Percentiles rank a stretch among this genome's conserved stretches.
Evolutionary conservation across 2,329 filamentous ascomycete species (phyloP).

Genomic region (Penicillium sp.): DNA sequence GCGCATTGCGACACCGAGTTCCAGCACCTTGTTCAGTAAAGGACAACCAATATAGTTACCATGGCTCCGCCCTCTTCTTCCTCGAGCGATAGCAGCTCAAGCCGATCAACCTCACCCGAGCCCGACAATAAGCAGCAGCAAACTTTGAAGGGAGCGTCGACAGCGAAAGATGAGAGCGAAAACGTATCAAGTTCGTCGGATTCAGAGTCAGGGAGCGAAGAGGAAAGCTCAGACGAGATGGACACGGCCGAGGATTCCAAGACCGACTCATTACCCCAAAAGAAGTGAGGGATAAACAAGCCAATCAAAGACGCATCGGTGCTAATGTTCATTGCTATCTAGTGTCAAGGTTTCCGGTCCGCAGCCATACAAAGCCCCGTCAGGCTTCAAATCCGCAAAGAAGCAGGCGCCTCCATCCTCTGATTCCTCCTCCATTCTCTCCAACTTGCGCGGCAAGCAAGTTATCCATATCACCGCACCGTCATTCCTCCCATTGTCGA

Average conservation of each 20-base stretch:
- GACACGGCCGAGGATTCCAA: slow-evolving; percentile 19
- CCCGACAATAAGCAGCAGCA: slow-evolving; percentile 19
- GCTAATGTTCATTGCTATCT: slow-evolving; percentile 3
- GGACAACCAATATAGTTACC: slow-evolving; percentile 6
- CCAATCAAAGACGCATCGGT: too few relatives aligned
- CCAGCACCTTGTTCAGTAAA: background rate
- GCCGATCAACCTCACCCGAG: slow-evolving; percentile 26
- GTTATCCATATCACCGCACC: slow-evolving; percentile 47
- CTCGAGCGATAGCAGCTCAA: slow-evolving; percentile 25
- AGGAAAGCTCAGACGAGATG: slow-evolving; percentile 18
- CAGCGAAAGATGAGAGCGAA: slow-evolving; percentile 16
- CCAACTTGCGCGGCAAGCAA: slow-evolving; percentile 42
- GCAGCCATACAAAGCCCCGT: slow-evolving; percentile 39
- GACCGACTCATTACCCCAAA: slow-evolving; percentile 5
- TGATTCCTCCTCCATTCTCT: slow-evolving; percentile 31
- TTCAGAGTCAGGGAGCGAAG: slow-evolving; percentile 9
- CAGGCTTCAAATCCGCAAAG: slow-evolving; percentile 39
- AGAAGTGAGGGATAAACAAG: slow-evolving; percentile 23
- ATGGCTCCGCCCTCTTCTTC: slow-evolving; percentile 20
- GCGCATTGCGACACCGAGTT: background rate
- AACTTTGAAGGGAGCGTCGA: slow-evolving; percentile 17
- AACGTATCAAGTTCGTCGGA: slow-evolving; percentile 16
- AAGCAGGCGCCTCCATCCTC: slow-evolving; percentile 31
- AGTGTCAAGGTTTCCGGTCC: slow-evolving; percentile 24
- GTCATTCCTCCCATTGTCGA: slow-evolving; percentile 39